Percentiles rank a stretch among this genome's conserved stretches.
phyloP scores from a whole-genome alignment of 148 eudicot genomes.

The Cornus suecica region DNA sequence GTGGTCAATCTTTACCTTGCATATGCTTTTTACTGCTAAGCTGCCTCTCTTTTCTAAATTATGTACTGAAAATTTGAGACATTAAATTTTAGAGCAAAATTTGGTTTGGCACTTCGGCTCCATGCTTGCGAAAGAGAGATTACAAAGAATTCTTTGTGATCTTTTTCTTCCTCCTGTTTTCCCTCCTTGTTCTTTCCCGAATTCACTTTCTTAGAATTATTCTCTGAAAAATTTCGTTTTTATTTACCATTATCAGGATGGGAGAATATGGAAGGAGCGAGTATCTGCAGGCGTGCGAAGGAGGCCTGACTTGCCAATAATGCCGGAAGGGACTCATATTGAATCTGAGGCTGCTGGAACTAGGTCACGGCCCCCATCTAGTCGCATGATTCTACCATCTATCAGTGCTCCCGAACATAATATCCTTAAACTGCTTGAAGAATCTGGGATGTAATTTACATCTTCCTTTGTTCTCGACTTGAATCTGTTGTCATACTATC shows the following conservation, averaged over 20 bases:
- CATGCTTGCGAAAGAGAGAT: too few relatives aligned
- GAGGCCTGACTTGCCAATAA: conserved; percentile 49
- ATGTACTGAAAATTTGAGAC: too few relatives aligned
- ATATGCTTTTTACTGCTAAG: too few relatives aligned
- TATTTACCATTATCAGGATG: conserved; percentile 47
- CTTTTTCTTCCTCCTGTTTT: too few relatives aligned
- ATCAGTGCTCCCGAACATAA: conserved; percentile 87
- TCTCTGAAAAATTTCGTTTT: background rate
- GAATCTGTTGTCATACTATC: background rate
- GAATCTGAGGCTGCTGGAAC: conserved; percentile 33
- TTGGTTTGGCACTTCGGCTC: too few relatives aligned
- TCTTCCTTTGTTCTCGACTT: background rate
- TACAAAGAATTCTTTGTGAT: too few relatives aligned
- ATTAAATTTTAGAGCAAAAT: too few relatives aligned
- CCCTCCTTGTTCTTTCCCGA: background rate
- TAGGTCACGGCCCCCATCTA: conserved; percentile 35
- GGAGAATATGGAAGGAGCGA: conserved; percentile 95
- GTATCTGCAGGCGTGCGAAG: conserved; percentile 58
- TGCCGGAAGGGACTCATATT: conserved; percentile 42
- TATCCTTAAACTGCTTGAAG: conserved; percentile 73
- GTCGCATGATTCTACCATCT: conserved; percentile 69
- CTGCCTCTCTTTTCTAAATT: too few relatives aligned
- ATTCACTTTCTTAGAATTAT: background rate
- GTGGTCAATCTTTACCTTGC: too few relatives aligned
- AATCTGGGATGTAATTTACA: conserved; percentile 45